Conservation (phyloP, 2,329 filamentous ascomycete species). For the Trichophaea hybrida region DNA sequence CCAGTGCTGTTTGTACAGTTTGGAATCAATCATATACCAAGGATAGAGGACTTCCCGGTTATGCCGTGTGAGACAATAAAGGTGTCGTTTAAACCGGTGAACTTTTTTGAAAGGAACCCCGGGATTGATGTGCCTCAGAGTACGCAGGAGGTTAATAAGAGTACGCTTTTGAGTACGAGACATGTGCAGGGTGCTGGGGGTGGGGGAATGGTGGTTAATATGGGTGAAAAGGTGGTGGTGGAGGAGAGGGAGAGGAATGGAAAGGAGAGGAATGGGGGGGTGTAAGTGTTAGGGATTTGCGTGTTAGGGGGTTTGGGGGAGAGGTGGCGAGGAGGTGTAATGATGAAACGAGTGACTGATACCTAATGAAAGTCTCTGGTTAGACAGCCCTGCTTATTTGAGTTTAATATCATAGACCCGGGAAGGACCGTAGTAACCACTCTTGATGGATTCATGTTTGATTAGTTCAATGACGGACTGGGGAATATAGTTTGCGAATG, state of each 20-base stretch:
- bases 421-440: too few relatives aligned
- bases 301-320: too few relatives aligned
- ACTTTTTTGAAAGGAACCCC: slow-evolving; percentile 41
- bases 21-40: slow-evolving; percentile 47
- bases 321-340: too few relatives aligned
- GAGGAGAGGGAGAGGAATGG: neutral
- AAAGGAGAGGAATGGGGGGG: neutral
- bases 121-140: slow-evolving; percentile 39
- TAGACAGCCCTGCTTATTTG: too few relatives aligned
- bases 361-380: too few relatives aligned
- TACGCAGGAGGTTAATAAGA: slow-evolving; percentile 30
- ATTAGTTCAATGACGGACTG: too few relatives aligned
- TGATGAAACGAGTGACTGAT: too few relatives aligned
- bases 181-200: neutral
- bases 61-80: slow-evolving; percentile 48
- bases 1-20: slow-evolving; percentile 46
- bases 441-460: too few relatives aligned
- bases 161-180: neutral
- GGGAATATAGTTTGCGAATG: too few relatives aligned
- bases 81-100: slow-evolving; percentile 38
- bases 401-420: too few relatives aligned
- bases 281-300: neutral
- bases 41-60: slow-evolving; percentile 52
- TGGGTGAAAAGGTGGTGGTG: neutral
- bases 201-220: neutral